Evolutionary conservation across 2,329 filamentous ascomycete genomes (phyloP).

Genomic region (Davidsoniella virescens): DNA sequence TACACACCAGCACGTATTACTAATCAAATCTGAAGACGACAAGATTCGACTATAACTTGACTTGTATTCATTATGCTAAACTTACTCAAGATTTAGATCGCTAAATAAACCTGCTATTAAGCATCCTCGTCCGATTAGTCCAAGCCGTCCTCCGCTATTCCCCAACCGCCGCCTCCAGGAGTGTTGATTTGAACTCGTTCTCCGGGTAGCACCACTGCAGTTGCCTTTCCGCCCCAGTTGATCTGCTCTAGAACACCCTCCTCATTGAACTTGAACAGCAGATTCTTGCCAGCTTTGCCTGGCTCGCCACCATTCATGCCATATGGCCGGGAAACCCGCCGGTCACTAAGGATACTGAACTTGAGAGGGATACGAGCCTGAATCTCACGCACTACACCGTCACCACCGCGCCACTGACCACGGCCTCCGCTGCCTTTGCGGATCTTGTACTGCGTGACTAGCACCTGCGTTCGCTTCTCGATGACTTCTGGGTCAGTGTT

Average conservation of each 20-base stretch:
- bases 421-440: slow-evolving; percentile 44
- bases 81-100: not conserved
- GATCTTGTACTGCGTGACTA: slow-evolving; percentile 54
- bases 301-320: slow-evolving; percentile 57
- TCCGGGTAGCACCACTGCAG: slow-evolving; percentile 37
- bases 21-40: not conserved
- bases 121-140: not conserved
- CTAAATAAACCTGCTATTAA: not conserved
- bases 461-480: slow-evolving; percentile 53
- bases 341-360: slow-evolving; percentile 62
- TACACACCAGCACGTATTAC: not conserved
- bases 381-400: slow-evolving; percentile 64
- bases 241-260: slow-evolving; percentile 23
- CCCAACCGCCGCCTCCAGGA: slow-evolving; percentile 48
- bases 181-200: slow-evolving; percentile 46
- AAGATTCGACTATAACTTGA: not conserved
- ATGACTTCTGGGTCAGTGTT: slow-evolving; percentile 72
- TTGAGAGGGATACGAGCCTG: slow-evolving; percentile 67
- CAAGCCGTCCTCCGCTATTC: slow-evolving; percentile 15
- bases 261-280: slow-evolving; percentile 13
- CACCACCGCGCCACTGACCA: slow-evolving; percentile 54
- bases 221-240: slow-evolving; percentile 44
- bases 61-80: not conserved
- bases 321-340: slow-evolving; percentile 60
- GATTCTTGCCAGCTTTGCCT: slow-evolving; percentile 49